Evolutionary conservation across 495 filamentous ascomycete genomes (phyloP).

Genomic region (Platismatia glauca): DNA sequence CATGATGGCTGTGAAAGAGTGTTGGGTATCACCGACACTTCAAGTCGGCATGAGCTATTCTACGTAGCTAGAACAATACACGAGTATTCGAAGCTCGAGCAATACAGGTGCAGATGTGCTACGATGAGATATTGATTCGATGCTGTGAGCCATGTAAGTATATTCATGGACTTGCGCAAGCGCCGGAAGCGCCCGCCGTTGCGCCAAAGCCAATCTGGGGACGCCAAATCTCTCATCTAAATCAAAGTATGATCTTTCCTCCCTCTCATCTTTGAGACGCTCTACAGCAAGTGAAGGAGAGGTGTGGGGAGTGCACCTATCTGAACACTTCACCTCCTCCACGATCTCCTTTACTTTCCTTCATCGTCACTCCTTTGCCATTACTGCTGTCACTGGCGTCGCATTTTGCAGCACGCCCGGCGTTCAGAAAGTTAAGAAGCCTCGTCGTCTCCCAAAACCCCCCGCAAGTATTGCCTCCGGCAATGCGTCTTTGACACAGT

Average conservation of each 20-base stretch:
- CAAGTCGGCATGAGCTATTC: neutral
- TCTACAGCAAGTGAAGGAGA: conserved; percentile 13
- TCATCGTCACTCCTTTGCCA: conserved; percentile 22
- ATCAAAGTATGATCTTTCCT: too few relatives aligned
- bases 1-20: neutral
- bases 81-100: neutral
- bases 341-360: conserved; percentile 12
- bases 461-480: neutral
- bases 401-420: neutral
- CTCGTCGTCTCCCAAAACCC: neutral
- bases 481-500: conserved; percentile 13
- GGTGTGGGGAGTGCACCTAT: conserved; percentile 11
- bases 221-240: neutral
- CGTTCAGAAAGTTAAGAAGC: neutral
- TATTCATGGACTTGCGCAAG: conserved; percentile 7
- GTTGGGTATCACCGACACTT: neutral
- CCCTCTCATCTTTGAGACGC: neutral
- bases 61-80: neutral
- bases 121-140: too few relatives aligned
- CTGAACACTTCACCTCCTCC: neutral
- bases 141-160: too few relatives aligned
- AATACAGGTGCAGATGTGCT: neutral
- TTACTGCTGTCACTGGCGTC: neutral
- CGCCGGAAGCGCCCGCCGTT: conserved; percentile 5
- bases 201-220: neutral